Percentiles rank a stretch among this genome's conserved stretches.
Evolutionary conservation across 768 basidiomycete genomes (phyloP).

Genomic region (Lactarius evosmus): DNA sequence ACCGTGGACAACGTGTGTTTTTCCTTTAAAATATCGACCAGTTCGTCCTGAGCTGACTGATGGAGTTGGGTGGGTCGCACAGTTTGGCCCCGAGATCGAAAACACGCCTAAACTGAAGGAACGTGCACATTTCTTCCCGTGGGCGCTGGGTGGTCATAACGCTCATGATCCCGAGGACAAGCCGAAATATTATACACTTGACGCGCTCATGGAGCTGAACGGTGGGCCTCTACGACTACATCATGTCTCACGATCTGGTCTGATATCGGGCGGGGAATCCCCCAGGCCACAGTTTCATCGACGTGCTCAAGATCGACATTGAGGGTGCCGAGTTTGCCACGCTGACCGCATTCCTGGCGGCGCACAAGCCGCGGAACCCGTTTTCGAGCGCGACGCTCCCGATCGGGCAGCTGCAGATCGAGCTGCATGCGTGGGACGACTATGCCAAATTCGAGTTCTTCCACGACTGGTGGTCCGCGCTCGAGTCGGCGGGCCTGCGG

Average conservation of each 20-base stretch:
- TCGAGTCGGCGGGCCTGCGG: conserved; percentile 66
- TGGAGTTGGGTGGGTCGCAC: not conserved
- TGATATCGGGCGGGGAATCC: too few species aligned
- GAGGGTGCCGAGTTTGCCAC: conserved; percentile 68
- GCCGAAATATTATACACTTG: conserved; percentile 58
- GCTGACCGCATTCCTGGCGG: conserved; percentile 44
- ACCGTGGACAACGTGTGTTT: conserved; percentile 37
- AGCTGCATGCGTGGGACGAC: conserved; percentile 50
- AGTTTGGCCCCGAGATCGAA: conserved; percentile 47
- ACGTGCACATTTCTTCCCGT: conserved; percentile 45
- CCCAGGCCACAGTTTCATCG: conserved; percentile 60
- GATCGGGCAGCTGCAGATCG: conserved; percentile 69
- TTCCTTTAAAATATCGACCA: not conserved
- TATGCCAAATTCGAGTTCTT: conserved; percentile 47
- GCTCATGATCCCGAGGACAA: conserved; percentile 44
- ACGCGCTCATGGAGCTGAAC: conserved; percentile 60
- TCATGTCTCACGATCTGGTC: not conserved
- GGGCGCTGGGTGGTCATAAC: conserved; percentile 41
- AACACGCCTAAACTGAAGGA: conserved; percentile 31
- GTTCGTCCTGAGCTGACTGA: not conserved
- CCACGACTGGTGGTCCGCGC: conserved; percentile 65
- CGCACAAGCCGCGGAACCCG: conserved; percentile 31
- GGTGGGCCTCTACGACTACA: conserved; percentile 41
- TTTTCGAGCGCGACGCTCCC: conserved; percentile 39
- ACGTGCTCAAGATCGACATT: conserved; percentile 70